phyloP scores from a whole-genome alignment of 1,284 basidiomycete species.

The Ustilago xerochloae region DNA sequence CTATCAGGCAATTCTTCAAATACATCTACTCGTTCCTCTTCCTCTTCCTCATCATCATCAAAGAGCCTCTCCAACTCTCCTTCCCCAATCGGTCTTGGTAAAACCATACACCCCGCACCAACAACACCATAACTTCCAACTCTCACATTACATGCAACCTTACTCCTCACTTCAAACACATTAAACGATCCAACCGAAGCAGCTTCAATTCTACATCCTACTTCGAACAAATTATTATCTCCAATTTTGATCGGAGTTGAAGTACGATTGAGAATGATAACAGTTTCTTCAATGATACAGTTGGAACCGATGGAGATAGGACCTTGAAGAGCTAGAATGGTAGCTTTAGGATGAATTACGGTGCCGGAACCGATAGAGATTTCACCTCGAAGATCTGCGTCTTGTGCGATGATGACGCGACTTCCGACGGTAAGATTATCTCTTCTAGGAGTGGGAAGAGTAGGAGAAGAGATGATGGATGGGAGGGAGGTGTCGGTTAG shows the following conservation, averaged over 20 bases:
- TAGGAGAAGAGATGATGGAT: not conserved
- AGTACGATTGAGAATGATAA: slow-evolving; percentile 83
- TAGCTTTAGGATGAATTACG: slow-evolving; percentile 92
- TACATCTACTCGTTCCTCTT: not conserved
- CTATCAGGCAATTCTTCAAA: slow-evolving; percentile 79
- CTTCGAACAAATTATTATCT: slow-evolving; percentile 90
- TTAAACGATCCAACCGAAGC: slow-evolving; percentile 84
- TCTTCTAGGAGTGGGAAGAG: slow-evolving; percentile 16
- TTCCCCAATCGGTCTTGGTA: slow-evolving; percentile 28
- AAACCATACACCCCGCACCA: slow-evolving; percentile 76
- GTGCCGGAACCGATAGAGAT: slow-evolving; percentile 69
- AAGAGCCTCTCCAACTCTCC: slow-evolving; percentile 19
- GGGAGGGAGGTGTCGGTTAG: slow-evolving; percentile 3
- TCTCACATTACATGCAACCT: slow-evolving; percentile 81
- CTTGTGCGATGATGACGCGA: slow-evolving; percentile 51
- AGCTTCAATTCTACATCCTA: slow-evolving; percentile 88
- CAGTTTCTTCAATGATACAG: slow-evolving; percentile 91
- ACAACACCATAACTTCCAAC: slow-evolving; percentile 83
- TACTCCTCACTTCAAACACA: slow-evolving; percentile 81
- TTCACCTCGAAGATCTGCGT: slow-evolving; percentile 57
- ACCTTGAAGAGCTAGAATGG: slow-evolving; percentile 85
- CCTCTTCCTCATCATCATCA: slow-evolving; percentile 13
- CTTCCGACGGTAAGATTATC: slow-evolving; percentile 57
- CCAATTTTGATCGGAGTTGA: slow-evolving; percentile 82
- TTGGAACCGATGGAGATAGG: slow-evolving; percentile 86